Evolutionary conservation across 1,284 basidiomycete genomes (phyloP), one percentile per base, ranked within the genome.

Genomic region (Taiwanofungus camphoratus): DNA sequence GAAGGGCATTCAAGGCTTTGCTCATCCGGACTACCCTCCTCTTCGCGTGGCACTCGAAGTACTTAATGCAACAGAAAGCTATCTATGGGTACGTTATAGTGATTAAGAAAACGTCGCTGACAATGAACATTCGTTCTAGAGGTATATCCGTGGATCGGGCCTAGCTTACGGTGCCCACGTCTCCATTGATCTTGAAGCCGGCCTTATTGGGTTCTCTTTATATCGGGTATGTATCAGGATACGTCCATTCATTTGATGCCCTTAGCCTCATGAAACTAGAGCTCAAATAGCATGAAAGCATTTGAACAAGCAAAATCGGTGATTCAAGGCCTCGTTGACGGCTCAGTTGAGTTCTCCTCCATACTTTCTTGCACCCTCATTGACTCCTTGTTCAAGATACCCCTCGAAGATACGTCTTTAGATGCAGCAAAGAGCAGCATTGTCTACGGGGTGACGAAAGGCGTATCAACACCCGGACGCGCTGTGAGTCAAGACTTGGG

Each of bases 381-480:
- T n/a, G n/a, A 12, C 12, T 19, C 31, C 31, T 33, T 7, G 18
- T 36, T 5, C 52, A n/a, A 96, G 92, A 79, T 92, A 54, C 74
- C 77, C 36, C 70, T 99, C 9, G 89, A 93, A 42, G 76, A 82
- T 45, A 87, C 90, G 4, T 82, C 84, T 7, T 67, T 99, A 15
- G 94, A 98, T 56, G 87, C 90, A 1, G 92, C 94, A 3, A 94
- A 96, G 69, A 91, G 88, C 46, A 89, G 82, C 41, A 82, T 97
- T 54, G 92, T 95, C 7, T 98, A 84, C 60, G 72, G 74, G 16
- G 85, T 92, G 5, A 82, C 94, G 0, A 80, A 82, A 55, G 72
- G 75, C 36, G 88, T 95, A 22, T 86, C 92, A 20, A 96, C 92
- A 1, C 82, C 90, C 23, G 78, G 80, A 15, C 76, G 82, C 50